Conservation (phyloP, 2,329 filamentous ascomycete species). For the Dothidotthia symphoricarpi region DNA sequence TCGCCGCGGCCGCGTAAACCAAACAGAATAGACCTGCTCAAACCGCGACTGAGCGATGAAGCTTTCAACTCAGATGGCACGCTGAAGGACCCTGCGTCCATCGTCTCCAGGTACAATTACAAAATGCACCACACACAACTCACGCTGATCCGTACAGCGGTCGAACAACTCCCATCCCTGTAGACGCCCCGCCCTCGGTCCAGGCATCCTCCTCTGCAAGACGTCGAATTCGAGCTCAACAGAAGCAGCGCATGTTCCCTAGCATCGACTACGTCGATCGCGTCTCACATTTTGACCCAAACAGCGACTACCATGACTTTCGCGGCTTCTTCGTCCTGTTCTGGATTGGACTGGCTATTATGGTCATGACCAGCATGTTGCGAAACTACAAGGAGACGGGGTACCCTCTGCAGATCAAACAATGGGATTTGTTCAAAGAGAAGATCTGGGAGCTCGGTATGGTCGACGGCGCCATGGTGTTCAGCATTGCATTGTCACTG, state of each 20-base stretch:
- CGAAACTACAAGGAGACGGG: slow-evolving; percentile 94
- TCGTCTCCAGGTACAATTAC: slow-evolving; percentile 49
- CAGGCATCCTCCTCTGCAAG: slow-evolving; percentile 82
- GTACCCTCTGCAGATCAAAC: slow-evolving; percentile 76
- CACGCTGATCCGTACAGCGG: slow-evolving; percentile 57
- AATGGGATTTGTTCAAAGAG: slow-evolving; percentile 83
- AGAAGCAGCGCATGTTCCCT: slow-evolving; percentile 82
- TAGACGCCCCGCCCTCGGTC: slow-evolving; percentile 89
- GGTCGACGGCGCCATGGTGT: slow-evolving; percentile 83
- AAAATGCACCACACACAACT: not conserved
- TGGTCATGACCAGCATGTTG: slow-evolving; percentile 92
- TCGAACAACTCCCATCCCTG: slow-evolving; percentile 76
- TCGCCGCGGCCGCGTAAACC: slow-evolving; percentile 41
- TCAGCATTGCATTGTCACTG: slow-evolving; percentile 67
- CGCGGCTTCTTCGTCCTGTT: slow-evolving; percentile 97
- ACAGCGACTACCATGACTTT: slow-evolving; percentile 90
- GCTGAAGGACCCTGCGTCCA: slow-evolving; percentile 28
- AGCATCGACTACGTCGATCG: slow-evolving; percentile 87
- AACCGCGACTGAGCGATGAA: slow-evolving; percentile 37
- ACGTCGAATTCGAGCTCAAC: slow-evolving; percentile 77
- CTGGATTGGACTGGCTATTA: slow-evolving; percentile 95
- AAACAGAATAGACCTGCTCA: slow-evolving; percentile 35
- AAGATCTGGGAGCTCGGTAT: slow-evolving; percentile 85
- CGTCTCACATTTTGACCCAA: slow-evolving; percentile 92
- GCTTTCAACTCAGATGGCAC: slow-evolving; percentile 23